Percentiles rank a stretch among this genome's conserved stretches.
Conservation (phyloP, 495 filamentous ascomycete genomes). For the Hypoxylon subgilvum region DNA sequence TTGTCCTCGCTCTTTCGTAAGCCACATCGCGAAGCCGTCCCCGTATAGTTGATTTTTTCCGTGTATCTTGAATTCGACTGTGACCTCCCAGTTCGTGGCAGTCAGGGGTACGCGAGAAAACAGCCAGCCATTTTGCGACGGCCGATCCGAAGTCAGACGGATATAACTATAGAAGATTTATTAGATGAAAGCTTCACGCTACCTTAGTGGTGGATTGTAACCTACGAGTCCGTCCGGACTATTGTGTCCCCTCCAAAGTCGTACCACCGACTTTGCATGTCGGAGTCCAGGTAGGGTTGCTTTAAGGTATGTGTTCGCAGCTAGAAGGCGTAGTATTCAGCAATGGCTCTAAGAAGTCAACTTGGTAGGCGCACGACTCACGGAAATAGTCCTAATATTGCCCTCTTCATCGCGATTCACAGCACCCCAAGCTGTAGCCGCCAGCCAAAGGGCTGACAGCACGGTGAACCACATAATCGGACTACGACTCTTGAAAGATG, state of each 20-base stretch:
- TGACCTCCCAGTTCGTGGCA: constrained; percentile 99
- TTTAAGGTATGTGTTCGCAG: constrained; percentile 48
- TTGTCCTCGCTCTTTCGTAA: constrained; percentile 88
- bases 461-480: constrained; percentile 55
- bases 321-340: constrained; percentile 73
- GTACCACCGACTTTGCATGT: constrained; percentile 99
- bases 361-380: constrained; percentile 41
- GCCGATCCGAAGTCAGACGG: constrained; percentile 86
- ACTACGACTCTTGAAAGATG: constrained; percentile 10
- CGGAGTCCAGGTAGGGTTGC: constrained; percentile 94
- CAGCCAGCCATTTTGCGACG: constrained; percentile 88
- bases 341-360: constrained; percentile 27
- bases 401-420: constrained; percentile 52
- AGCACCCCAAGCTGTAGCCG: constrained; percentile 55
- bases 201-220: constrained; percentile 8
- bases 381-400: constrained; percentile 63
- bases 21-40: constrained; percentile 98
- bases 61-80: constrained; percentile 90
- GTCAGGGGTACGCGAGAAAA: constrained; percentile 94
- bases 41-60: constrained; percentile 82
- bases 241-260: constrained; percentile 98
- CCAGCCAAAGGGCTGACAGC: constrained; percentile 62
- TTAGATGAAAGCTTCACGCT: constrained; percentile 9
- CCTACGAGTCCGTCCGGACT: constrained; percentile 87
- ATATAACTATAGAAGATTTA: constrained; percentile 70